Conservation (phyloP, 768 basidiomycete species). For the Phallus indusiatus region DNA sequence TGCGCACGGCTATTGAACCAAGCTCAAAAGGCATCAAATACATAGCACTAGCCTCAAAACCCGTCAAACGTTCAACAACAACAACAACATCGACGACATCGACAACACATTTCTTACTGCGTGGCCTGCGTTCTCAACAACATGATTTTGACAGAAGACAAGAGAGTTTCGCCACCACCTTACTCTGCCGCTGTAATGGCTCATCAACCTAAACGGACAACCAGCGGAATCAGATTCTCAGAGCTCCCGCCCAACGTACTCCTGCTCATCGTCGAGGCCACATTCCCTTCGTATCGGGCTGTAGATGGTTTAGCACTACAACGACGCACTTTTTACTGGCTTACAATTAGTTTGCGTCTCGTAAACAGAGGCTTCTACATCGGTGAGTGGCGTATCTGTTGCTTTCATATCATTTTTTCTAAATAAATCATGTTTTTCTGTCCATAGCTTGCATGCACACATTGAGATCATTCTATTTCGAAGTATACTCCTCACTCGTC, state of each 20-base stretch:
- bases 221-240: background rate
- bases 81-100: background rate
- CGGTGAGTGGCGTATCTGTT: constrained; percentile 28
- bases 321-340: constrained; percentile 64
- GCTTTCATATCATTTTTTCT: background rate
- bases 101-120: no score
- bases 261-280: constrained; percentile 57
- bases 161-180: constrained; percentile 5
- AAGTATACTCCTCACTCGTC: constrained; percentile 52
- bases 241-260: constrained; percentile 54
- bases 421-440: background rate
- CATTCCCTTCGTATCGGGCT: constrained; percentile 39
- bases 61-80: background rate
- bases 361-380: constrained; percentile 61
- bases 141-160: constrained; percentile 8
- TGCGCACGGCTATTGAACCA: background rate
- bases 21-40: background rate
- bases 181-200: background rate
- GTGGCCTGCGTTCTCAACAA: background rate
- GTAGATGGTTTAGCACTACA: constrained; percentile 17
- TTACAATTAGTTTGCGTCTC: constrained; percentile 49
- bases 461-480: constrained; percentile 65
- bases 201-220: background rate
- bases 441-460: constrained; percentile 70
- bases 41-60: background rate